Conservation (phyloP, 768 basidiomycete species). For the Mycena crocata region DNA sequence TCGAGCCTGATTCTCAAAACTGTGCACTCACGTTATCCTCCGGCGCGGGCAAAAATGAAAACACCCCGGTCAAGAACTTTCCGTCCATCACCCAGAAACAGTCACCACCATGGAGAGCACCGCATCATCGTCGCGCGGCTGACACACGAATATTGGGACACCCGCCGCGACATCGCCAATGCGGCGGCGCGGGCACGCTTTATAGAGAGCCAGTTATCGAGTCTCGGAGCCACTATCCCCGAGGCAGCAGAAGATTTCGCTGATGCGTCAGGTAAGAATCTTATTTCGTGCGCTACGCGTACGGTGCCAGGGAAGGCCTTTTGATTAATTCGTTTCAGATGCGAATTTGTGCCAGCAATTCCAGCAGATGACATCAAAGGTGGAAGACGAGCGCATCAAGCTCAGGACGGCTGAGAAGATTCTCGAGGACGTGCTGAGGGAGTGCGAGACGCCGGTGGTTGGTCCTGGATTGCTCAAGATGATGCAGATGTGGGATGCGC, state of each 20-base stretch:
- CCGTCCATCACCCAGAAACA: too few relatives aligned
- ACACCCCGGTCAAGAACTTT: neutral
- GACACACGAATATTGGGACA: conserved; percentile 18
- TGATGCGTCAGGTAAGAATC: neutral
- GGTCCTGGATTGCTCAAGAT: conserved; percentile 24
- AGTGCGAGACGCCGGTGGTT: conserved; percentile 26
- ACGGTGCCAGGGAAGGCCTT: too few relatives aligned
- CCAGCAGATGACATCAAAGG: neutral
- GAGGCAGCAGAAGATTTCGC: neutral
- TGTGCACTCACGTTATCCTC: neutral
- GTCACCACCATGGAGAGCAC: too few relatives aligned
- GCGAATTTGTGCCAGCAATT: neutral
- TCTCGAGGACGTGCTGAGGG: conserved; percentile 26
- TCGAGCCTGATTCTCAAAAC: neutral
- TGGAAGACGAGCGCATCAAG: conserved; percentile 11
- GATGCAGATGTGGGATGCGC: conserved; percentile 4
- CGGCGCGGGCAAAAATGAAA: neutral
- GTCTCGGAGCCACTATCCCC: neutral
- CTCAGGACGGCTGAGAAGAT: conserved; percentile 13
- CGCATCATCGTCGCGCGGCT: conserved; percentile 21
- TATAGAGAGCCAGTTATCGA: conserved; percentile 2
- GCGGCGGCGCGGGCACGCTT: conserved; percentile 13
- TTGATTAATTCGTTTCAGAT: neutral
- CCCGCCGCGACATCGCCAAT: conserved; percentile 8
- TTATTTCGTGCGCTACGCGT: too few relatives aligned